Percentiles rank a stretch among this genome's conserved stretches.
These are phyloP conservation scores for Passiflora organensis DNA, from an alignment of 345 rosid species.

Conservation along the genomic window DNA sequence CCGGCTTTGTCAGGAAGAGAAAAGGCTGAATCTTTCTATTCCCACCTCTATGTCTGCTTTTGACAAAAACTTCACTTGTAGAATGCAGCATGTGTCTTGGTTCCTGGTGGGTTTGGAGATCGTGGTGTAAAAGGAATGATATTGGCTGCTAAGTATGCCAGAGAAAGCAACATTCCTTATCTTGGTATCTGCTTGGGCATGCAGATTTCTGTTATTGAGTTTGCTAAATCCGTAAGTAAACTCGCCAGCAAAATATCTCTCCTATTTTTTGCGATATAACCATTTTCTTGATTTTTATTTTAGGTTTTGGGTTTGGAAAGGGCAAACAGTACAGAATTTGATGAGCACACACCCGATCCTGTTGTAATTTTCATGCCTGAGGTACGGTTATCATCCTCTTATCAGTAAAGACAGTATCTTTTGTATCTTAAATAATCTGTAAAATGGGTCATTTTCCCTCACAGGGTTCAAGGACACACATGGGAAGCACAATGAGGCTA, in stretches of 20 bases:
- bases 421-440: slow-evolving; percentile 2
- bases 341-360: slow-evolving; percentile 22
- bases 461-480: slow-evolving; percentile 34
- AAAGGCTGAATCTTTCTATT: background rate
- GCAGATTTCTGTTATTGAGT: slow-evolving; percentile 34
- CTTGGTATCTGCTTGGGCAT: slow-evolving; percentile 35
- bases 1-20: background rate
- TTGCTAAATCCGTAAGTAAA: slow-evolving; percentile 37
- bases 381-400: slow-evolving; percentile 8
- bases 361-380: slow-evolving; percentile 35
- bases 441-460: background rate
- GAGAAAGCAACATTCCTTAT: slow-evolving; percentile 31
- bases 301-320: slow-evolving; percentile 43
- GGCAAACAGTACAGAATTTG: slow-evolving; percentile 28
- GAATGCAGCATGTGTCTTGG: slow-evolving; percentile 28
- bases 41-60: background rate
- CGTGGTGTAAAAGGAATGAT: slow-evolving; percentile 35
- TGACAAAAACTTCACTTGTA: slow-evolving; percentile 7
- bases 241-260: slow-evolving; percentile 5
- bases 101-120: slow-evolving; percentile 36
- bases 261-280: slow-evolving; percentile 1
- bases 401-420: background rate
- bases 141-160: slow-evolving; percentile 34
- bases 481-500: slow-evolving; percentile 37
- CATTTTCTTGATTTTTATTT: slow-evolving; percentile 17